Evolutionary conservation across 2,329 filamentous ascomycete species (phyloP), one percentile per base, ranked within the genome.

Genomic region (Xylaria sp.): DNA sequence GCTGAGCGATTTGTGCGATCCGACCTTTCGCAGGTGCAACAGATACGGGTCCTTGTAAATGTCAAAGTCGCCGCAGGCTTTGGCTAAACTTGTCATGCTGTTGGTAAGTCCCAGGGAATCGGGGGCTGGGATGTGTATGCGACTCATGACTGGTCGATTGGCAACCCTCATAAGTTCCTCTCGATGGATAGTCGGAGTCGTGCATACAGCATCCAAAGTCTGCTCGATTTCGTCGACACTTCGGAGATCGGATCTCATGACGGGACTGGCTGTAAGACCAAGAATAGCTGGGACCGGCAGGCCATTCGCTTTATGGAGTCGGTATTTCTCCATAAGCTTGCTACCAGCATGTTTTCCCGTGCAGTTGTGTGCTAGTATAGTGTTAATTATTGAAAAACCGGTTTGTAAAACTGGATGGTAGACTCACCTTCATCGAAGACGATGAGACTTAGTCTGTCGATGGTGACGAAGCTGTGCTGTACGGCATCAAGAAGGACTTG

Each of bases 251-350:
- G 81, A 83, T 58, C 79, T 83, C 64, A 88, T 84, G 2, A 90
- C 81, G 0, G 91, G 91, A 62, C 89, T 95, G 0, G 92, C 92
- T 5, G 88, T 92, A 23, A 96, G 77, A 0, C 91, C 92, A 4
- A 96, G 76, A 34, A 96, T 87, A 18, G 79, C 78, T 0, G 92
- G 92, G 1, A 84, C 72, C 0, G 67, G 53, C 0, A 71, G 61
- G 0, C 77, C 78, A 1, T 58, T 63, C 0, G 57, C 63, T 54
- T 78, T 79, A 16, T 70, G 72, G 34, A 77, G 75, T 62, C 85
- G 82, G 67, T 95, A 96, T 65, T 89, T 87, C 35, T 85, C 76
- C 34, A 96, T 93, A 39, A 96, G 88, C 46, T 77, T 81, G 59
- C 86, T 86, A 9, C 86, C 85, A 0, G 89, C 79, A 65, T 87